phyloP scores from a whole-genome alignment of 139 green algal genomes.

The Spirogloea muscicola region DNA sequence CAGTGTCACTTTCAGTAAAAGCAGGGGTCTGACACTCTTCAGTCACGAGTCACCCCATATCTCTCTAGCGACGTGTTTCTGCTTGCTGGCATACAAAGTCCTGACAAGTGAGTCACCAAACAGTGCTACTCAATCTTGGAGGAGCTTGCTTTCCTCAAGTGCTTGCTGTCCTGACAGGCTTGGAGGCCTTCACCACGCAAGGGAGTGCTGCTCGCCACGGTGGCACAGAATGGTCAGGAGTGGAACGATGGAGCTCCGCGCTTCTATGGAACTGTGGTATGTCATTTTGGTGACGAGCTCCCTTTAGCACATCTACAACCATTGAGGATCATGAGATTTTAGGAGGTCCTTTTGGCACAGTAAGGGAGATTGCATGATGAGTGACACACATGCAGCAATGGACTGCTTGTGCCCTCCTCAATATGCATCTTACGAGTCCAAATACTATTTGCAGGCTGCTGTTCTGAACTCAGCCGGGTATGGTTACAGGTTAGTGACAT shows the following conservation, averaged over 20 bases:
- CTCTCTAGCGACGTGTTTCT: neutral
- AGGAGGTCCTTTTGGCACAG: too few species aligned
- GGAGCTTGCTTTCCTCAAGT: neutral
- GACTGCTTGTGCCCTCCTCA: neutral
- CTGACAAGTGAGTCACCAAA: neutral
- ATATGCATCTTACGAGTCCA: neutral
- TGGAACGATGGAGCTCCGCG: neutral
- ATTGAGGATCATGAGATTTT: too few species aligned
- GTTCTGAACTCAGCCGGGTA: neutral
- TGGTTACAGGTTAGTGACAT: constrained; percentile 11
- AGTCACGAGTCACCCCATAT: neutral
- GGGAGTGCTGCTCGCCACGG: constrained; percentile 12
- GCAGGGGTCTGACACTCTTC: neutral
- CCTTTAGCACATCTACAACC: neutral
- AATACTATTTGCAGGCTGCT: neutral
- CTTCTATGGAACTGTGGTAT: constrained; percentile 26
- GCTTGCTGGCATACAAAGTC: neutral
- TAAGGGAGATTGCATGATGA: too few species aligned
- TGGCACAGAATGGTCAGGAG: constrained; percentile 20
- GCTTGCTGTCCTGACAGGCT: neutral
- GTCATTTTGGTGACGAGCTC: neutral
- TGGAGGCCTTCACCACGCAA: constrained; percentile 8
- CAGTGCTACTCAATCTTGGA: neutral
- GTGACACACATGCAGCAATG: neutral
- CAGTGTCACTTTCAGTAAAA: neutral